Base-by-base conservation (phyloP, 2,329 filamentous ascomycete species). In the Sclerotinia sclerotiorum region DNA sequence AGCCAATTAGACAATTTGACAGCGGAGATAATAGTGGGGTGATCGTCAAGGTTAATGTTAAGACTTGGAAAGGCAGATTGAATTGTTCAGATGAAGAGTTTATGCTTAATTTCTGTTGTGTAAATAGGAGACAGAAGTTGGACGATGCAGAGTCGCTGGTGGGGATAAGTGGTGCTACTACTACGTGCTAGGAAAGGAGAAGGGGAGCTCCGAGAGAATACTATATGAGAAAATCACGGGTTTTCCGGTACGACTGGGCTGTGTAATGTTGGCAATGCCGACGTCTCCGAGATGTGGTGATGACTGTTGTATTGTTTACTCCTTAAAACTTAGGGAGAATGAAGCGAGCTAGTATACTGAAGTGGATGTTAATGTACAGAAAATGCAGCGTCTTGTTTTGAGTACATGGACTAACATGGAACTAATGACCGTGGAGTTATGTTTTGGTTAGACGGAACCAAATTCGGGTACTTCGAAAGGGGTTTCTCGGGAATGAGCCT, bases 91-190 rank as follows among this genome's bases (percentile, higher is more conserved):
- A 51, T 63, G 60, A 63, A 51, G n/a, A 15, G n/a, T 51, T 62
- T 51, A 63, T 39, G 60, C 60, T 63, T 63, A 51, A 51, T 63
- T 39, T 42, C 60, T 51, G 46, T 51, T 21, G 60, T 51, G 48
- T 42, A 51, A 62, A 39, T 51, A 15, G 44, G 27, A 24, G 29
- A 32, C 27, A 24, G 32, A 39, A 39, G 5, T 27, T 51, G 46
- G 15, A n/a, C 29, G 21, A 21, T 32, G 27, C 19, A 48, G 19
- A 3, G 19, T 35, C 7, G 44, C 29, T 49, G 29, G 24, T 46
- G 44, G 44, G 29, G n/a, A n/a, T 24, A 46, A 29, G 19, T 27
- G 17, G 54, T 56, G 11, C 21, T 8, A n/a, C 13, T 42, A 42
- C 15, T 17, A 17, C 4, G 39, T 52, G 15, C 49, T 27, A n/a